Conservation (phyloP, 805 yeast species). For the Cyberlindnera maritima region DNA sequence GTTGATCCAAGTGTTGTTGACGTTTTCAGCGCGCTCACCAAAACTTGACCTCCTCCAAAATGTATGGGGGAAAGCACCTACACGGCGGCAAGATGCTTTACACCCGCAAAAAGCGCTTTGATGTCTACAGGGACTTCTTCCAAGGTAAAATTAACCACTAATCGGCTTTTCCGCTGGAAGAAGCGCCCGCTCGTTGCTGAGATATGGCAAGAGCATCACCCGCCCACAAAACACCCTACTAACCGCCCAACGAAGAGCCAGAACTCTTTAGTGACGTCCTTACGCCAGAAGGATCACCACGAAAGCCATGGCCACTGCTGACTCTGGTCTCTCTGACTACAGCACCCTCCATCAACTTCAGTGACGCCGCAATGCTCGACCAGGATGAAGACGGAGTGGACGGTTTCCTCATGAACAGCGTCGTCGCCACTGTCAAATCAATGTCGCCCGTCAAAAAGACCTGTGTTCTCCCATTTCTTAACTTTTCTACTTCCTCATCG, state of each 20-base stretch:
- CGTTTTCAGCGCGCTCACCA: background rate
- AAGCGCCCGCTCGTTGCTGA: background rate
- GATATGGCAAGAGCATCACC: too few species aligned
- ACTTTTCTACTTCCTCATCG: conserved; percentile 1
- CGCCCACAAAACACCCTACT: background rate
- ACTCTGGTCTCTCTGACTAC: background rate
- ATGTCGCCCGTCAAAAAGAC: conserved; percentile 10
- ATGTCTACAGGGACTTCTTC: conserved; percentile 25
- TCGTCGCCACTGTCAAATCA: conserved; percentile 11
- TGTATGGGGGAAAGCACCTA: too few species aligned
- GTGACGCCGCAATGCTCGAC: background rate
- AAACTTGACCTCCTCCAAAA: too few species aligned
- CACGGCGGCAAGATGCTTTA: conserved; percentile 18
- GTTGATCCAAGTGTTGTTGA: background rate
- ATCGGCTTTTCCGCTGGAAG: background rate
- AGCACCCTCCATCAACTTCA: background rate
- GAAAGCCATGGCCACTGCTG: background rate
- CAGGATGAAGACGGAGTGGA: conserved; percentile 6
- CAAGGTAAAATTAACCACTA: conserved; percentile 13
- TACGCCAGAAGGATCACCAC: background rate
- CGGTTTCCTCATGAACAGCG: conserved; percentile 17
- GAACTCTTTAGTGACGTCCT: conserved; percentile 5
- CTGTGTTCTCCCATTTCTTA: background rate
- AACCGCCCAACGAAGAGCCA: background rate
- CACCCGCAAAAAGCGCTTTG: conserved; percentile 20